Evolutionary conservation across 1,284 basidiomycete genomes (phyloP), one percentile per base, ranked within the genome.

Genomic region (Marasmius sp.): DNA sequence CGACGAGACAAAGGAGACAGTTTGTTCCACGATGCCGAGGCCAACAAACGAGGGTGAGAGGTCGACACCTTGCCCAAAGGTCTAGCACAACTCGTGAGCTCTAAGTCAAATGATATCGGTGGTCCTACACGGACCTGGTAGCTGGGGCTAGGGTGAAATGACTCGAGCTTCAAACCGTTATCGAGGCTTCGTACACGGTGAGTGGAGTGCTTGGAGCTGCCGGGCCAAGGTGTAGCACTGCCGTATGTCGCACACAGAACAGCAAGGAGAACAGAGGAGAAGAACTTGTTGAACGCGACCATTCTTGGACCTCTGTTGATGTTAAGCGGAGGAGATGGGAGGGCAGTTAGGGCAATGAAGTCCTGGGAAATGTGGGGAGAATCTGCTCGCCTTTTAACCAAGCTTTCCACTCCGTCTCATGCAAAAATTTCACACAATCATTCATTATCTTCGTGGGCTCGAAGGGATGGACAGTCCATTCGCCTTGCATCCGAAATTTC

Each of bases 51-150:
- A 75, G 34, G 70, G 63, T 1, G 77, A 73, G 59, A 76, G 74
- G 22, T 78, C 77, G 34, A 79, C 66, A 14, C 81, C 81, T 10
- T 68, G 67, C 48, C 76, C 80, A 65, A 79, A 84, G 12, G 78
- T 80, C 79, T 81, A 20, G 41, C 6, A 53, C 45, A 33, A 16
- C 37, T 49, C 38, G 38, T 43, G 61, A 22, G 49, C 20, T 12
- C 16, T 33, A 18, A 4, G 20, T 51, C 14, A 22, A 20, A 39
- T 18, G n/a, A n/a, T 16, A 27, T 6, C 16, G 27, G 22, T 57
- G 16, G 27, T 20, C 20, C 14, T 10, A n/a, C 16, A n/a, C 66
- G 38, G 57, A 77, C 79, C 74, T 79, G 73, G 68, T 72, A 80
- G 6, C 72, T 72, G 14, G 76, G 76, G 58, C 68, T 67, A 18